A percentile compares a stretch with the other conserved stretches of the same genome.
These are phyloP conservation scores for Rhododendron vialii DNA, from an alignment of 148 eudicot species.

Conservation along the genomic window DNA sequence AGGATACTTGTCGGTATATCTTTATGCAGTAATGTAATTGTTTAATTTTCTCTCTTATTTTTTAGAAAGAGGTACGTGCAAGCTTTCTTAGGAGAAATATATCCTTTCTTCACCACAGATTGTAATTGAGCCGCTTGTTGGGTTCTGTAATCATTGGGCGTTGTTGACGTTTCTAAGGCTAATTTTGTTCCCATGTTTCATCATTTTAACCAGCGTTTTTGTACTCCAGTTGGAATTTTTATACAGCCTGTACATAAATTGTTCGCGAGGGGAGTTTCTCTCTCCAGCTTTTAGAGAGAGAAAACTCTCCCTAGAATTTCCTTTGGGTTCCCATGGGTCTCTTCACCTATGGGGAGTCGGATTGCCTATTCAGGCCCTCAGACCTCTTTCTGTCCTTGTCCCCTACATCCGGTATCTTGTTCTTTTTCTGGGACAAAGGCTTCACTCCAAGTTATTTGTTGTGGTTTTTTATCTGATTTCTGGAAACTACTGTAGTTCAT, in stretches of 20 bases:
- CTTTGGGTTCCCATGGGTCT: neutral
- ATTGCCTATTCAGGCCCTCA: too few relatives aligned
- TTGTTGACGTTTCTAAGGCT: neutral
- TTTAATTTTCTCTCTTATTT: neutral
- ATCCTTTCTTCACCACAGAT: neutral
- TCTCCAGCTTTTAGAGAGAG: neutral
- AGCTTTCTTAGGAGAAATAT: neutral
- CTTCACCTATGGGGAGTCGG: neutral
- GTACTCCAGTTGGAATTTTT: neutral
- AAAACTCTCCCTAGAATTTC: neutral
- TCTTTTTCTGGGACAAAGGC: neutral
- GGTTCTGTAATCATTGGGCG: neutral
- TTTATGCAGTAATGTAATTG: neutral
- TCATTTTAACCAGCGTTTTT: neutral
- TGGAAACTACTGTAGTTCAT: neutral
- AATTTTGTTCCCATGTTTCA: neutral
- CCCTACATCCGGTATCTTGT: neutral
- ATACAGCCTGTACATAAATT: neutral
- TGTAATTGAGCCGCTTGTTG: neutral
- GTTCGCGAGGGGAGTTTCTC: neutral
- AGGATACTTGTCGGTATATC: neutral
- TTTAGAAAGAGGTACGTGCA: neutral
- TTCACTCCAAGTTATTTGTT: neutral
- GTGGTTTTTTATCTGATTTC: neutral
- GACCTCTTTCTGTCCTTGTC: too few relatives aligned